Percentiles rank a stretch among this genome's conserved stretches.
phyloP scores from a whole-genome alignment of 257 asterid genomes.

The Solanum chaucha region DNA sequence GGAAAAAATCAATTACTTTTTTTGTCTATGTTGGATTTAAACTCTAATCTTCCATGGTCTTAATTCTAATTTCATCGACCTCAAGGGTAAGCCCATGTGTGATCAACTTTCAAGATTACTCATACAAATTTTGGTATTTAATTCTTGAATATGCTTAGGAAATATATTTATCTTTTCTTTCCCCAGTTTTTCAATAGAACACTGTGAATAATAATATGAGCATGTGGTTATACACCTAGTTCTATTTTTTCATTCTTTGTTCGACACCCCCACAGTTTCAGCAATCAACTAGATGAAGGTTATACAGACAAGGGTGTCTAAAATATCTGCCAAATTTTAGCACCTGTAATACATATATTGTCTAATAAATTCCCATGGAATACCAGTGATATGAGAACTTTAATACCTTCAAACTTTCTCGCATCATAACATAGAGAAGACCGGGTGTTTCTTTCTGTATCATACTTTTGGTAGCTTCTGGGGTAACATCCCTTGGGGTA shows the following conservation, averaged over 20 bases:
- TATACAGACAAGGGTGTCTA: background rate
- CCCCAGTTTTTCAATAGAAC: background rate
- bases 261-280: background rate
- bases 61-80: background rate
- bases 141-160: background rate
- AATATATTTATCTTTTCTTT: background rate
- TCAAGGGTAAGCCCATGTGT: background rate
- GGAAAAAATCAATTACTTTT: background rate
- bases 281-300: background rate
- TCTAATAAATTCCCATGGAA: background rate
- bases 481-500: slow-evolving; percentile 93
- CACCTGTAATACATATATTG: background rate
- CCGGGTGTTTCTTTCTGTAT: slow-evolving; percentile 93
- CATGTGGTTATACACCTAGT: background rate
- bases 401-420: slow-evolving; percentile 82
- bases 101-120: background rate
- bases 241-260: background rate
- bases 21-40: background rate
- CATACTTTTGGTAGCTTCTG: slow-evolving; percentile 87
- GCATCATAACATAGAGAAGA: slow-evolving; percentile 85
- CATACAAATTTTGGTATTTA: background rate
- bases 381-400: background rate
- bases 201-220: background rate
- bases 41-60: background rate
- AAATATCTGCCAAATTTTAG: background rate